phyloP scores from a whole-genome alignment of 371 early-diverging fungal genomes.

The Apophysomyces sp. region DNA sequence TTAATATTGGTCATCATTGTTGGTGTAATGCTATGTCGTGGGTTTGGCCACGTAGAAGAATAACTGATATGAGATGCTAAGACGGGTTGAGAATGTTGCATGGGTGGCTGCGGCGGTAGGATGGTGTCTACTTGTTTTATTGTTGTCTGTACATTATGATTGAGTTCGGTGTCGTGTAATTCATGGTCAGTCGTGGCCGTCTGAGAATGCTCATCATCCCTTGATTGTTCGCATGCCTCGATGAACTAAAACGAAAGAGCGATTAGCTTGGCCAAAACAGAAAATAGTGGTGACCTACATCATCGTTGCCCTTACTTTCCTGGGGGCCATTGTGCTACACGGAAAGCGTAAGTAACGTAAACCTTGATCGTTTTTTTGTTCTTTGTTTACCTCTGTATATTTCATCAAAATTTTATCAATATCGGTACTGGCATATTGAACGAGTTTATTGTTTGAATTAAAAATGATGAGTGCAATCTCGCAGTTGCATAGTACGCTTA shows the following conservation, averaged over 20 bases:
- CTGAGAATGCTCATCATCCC: neutral
- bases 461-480: conserved; percentile 96
- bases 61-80: neutral
- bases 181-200: neutral
- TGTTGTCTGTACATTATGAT: neutral
- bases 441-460: conserved; percentile 87
- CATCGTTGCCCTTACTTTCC: conserved; percentile 44
- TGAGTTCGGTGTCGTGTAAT: neutral
- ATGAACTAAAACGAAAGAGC: neutral
- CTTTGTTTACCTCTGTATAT: conserved; percentile 77
- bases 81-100: neutral
- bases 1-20: neutral
- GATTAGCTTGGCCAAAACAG: neutral
- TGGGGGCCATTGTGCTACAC: conserved; percentile 36
- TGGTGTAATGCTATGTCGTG: neutral
- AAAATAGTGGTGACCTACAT: conserved; percentile 18
- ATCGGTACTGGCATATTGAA: conserved; percentile 89
- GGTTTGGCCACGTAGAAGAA: neutral
- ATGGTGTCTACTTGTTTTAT: neutral
- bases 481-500: conserved; percentile 95
- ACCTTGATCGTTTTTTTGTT: neutral
- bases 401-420: conserved; percentile 91
- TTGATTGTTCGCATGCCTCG: neutral
- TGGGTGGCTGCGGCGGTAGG: neutral
- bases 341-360: neutral